Percentiles rank a stretch among this genome's conserved stretches.
These are phyloP conservation scores for Backusella tuberculispora DNA, from an alignment of 192 early-diverging fungal genomes.

Conservation along the genomic window DNA sequence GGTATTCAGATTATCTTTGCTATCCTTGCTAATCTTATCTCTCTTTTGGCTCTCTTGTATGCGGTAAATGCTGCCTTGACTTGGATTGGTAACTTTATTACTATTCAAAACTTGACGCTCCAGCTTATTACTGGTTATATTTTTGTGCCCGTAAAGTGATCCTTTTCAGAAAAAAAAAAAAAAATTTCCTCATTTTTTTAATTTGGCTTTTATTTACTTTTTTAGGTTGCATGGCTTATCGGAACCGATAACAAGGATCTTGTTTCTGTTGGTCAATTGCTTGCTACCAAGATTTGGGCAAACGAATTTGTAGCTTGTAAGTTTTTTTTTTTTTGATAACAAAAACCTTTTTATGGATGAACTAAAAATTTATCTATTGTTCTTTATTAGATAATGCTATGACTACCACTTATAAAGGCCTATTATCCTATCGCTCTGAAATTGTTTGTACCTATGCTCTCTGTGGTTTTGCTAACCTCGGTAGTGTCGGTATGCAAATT, in stretches of 20 bases:
- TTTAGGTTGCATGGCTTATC: conserved; percentile 61
- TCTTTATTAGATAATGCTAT: background rate
- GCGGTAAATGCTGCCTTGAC: conserved; percentile 71
- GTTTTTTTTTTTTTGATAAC: conserved; percentile 20
- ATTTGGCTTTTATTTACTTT: conserved; percentile 11
- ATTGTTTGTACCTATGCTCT: conserved; percentile 76
- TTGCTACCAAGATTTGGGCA: conserved; percentile 73
- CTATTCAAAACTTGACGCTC: conserved; percentile 61
- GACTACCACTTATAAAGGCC: conserved; percentile 33
- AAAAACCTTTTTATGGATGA: background rate
- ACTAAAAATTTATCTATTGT: background rate
- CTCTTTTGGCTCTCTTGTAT: conserved; percentile 73
- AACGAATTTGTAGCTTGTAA: conserved; percentile 90
- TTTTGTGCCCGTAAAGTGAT: conserved; percentile 66
- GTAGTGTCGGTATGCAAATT: conserved; percentile 84
- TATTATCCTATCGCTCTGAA: conserved; percentile 51
- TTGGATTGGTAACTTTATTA: conserved; percentile 71
- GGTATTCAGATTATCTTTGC: conserved; percentile 78
- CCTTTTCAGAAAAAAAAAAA: background rate
- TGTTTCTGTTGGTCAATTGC: conserved; percentile 65
- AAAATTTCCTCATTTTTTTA: background rate
- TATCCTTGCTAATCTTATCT: conserved; percentile 76
- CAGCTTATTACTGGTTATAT: conserved; percentile 75
- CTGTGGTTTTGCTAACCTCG: conserved; percentile 87
- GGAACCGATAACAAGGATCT: conserved; percentile 47